A percentile compares a stretch with the other conserved stretches of the same genome.
These are phyloP conservation scores for Saccharomycopsis fermentans DNA, from an alignment of 805 yeast species.

Conservation along the genomic window DNA sequence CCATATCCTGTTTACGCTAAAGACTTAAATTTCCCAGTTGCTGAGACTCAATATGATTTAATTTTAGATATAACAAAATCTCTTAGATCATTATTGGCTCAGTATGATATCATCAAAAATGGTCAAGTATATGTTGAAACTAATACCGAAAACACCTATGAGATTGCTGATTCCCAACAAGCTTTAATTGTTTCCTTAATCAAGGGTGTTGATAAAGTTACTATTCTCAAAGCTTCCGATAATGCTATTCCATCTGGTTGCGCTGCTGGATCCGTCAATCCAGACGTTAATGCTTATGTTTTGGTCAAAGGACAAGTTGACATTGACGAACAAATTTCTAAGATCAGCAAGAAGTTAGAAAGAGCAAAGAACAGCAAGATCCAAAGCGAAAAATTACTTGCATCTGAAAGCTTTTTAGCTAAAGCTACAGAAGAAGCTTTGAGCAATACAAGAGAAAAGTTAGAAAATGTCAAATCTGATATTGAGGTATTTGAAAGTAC, in stretches of 20 bases:
- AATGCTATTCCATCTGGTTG: slow-evolving; percentile 78
- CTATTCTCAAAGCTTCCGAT: slow-evolving; percentile 43
- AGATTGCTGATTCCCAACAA: slow-evolving; percentile 58
- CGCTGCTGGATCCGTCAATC: slow-evolving; percentile 71
- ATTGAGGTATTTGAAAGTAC: slow-evolving; percentile 84
- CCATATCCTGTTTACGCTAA: slow-evolving; percentile 58
- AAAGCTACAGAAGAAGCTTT: slow-evolving; percentile 80
- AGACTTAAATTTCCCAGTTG: slow-evolving; percentile 51
- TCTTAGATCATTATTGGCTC: slow-evolving; percentile 86
- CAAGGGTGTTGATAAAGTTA: slow-evolving; percentile 74
- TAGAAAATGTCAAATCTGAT: slow-evolving; percentile 71
- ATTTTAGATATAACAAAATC: slow-evolving; percentile 80
- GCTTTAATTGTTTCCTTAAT: slow-evolving; percentile 85
- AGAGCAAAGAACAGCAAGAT: slow-evolving; percentile 55
- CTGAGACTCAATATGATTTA: slow-evolving; percentile 71
- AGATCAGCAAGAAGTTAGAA: slow-evolving; percentile 67
- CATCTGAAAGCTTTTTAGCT: slow-evolving; percentile 65
- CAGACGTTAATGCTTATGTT: slow-evolving; percentile 77
- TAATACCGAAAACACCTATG: slow-evolving; percentile 34
- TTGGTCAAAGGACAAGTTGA: slow-evolving; percentile 93
- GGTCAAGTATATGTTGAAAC: slow-evolving; percentile 81
- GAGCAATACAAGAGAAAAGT: slow-evolving; percentile 58
- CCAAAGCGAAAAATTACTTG: slow-evolving; percentile 42
- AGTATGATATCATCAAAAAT: slow-evolving; percentile 78
- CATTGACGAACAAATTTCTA: slow-evolving; percentile 79